These are phyloP conservation scores for Colletotrichum sublineola DNA, from an alignment of 2,329 filamentous ascomycete genomes.

Conservation along the genomic window DNA sequence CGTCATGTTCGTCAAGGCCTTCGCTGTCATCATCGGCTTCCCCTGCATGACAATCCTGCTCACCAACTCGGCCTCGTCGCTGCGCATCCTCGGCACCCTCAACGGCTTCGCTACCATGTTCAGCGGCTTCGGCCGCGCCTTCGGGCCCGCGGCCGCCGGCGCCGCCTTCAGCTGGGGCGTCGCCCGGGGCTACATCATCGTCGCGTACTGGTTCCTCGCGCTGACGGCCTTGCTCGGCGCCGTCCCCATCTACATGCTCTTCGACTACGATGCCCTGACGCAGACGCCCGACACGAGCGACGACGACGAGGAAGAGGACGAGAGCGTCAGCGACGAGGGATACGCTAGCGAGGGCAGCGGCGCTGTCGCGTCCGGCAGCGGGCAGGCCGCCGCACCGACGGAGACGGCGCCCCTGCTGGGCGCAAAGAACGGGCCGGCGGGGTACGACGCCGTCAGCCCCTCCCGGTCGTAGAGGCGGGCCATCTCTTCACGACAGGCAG, in stretches of 20 bases:
- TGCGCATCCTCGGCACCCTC: constrained; percentile 87
- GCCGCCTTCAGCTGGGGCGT: constrained; percentile 82
- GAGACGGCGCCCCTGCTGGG: constrained; percentile 33
- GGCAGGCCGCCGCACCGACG: background rate
- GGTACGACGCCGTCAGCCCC: constrained; percentile 28
- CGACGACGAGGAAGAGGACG: constrained; percentile 46
- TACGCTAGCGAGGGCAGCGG: constrained; percentile 40
- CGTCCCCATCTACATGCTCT: constrained; percentile 80
- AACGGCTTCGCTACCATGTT: constrained; percentile 92
- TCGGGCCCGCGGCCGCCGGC: constrained; percentile 82
- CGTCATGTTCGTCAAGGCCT: constrained; percentile 80
- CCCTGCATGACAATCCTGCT: constrained; percentile 91
- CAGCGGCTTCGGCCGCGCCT: constrained; percentile 82
- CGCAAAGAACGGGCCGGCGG: constrained; percentile 14
- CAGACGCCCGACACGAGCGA: constrained; percentile 51
- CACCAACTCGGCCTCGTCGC: constrained; percentile 87
- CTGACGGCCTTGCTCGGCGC: constrained; percentile 73
- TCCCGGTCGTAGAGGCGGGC: constrained; percentile 17
- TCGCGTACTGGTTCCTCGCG: constrained; percentile 86
- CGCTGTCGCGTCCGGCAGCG: constrained; percentile 12
- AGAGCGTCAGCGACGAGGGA: constrained; percentile 43
- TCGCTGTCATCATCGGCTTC: constrained; percentile 85
- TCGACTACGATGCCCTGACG: constrained; percentile 78
- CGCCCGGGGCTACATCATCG: constrained; percentile 79
- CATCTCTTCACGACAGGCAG: background rate